Evolutionary conservation across 2,329 filamentous ascomycete species (phyloP).

Genomic region (Dothideomycetes sp.): DNA sequence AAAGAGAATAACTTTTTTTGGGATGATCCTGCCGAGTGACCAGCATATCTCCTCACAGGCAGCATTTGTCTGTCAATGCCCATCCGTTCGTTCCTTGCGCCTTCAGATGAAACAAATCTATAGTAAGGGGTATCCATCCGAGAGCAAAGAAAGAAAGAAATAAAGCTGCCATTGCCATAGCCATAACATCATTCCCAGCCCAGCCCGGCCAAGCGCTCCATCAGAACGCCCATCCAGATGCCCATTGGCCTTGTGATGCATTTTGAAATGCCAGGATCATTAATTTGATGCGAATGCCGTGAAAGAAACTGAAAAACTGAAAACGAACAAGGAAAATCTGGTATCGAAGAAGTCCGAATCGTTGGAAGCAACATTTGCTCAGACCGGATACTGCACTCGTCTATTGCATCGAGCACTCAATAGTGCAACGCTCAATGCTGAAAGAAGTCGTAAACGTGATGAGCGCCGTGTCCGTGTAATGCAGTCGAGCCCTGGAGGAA

Average conservation of each 20-base stretch:
- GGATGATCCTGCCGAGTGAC: slow-evolving; percentile 12
- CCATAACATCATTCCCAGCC: slow-evolving; percentile 12
- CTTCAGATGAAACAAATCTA: slow-evolving; percentile 15
- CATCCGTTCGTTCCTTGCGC: slow-evolving; percentile 7
- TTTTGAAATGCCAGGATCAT: slow-evolving; percentile 14
- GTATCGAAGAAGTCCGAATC: slow-evolving; percentile 14
- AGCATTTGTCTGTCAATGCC: slow-evolving; percentile 13
- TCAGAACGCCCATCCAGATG: slow-evolving; percentile 14
- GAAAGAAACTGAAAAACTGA: slow-evolving; percentile 6
- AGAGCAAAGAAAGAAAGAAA: slow-evolving; percentile 12
- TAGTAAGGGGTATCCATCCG: slow-evolving; percentile 15
- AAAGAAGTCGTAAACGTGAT: slow-evolving; percentile 14
- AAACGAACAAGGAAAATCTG: slow-evolving; percentile 9
- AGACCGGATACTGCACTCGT: slow-evolving; percentile 11
- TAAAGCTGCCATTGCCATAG: slow-evolving; percentile 11
- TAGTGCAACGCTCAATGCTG: slow-evolving; percentile 11
- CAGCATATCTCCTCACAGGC: slow-evolving; percentile 14
- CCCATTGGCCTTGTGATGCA: slow-evolving; percentile 9
- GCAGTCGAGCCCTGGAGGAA: slow-evolving; percentile 9
- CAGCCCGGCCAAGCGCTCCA: slow-evolving; percentile 9
- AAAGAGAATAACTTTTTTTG: slow-evolving; percentile 12
- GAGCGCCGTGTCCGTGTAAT: slow-evolving; percentile 14
- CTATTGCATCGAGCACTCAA: slow-evolving; percentile 7
- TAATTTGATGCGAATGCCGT: background rate
- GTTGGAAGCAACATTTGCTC: slow-evolving; percentile 12